Conservation (phyloP, 1,284 basidiomycete species). For the Ustilago nuda region DNA sequence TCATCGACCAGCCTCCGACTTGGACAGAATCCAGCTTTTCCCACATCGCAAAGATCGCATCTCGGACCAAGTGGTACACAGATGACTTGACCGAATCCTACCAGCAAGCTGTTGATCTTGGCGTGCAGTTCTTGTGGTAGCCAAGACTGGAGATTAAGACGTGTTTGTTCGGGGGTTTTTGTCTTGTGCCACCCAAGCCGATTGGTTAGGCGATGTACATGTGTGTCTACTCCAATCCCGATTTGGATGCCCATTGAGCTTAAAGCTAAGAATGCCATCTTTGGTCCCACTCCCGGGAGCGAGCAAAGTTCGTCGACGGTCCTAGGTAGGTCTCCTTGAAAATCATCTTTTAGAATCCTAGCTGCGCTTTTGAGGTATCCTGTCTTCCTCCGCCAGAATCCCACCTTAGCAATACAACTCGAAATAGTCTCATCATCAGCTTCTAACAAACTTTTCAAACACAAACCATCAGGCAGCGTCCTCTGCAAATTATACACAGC, state of each 20-base stretch:
- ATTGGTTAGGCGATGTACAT: constrained; percentile 95
- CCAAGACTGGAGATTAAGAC: constrained; percentile 64
- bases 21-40: constrained; percentile 52
- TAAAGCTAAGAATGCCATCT: constrained; percentile 73
- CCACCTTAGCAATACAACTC: constrained; percentile 85
- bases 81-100: constrained; percentile 77
- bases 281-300: constrained; percentile 68
- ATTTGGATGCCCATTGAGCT: constrained; percentile 88
- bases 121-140: constrained; percentile 57
- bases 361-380: constrained; percentile 66
- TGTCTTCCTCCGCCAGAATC: constrained; percentile 91
- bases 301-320: constrained; percentile 61
- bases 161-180: constrained; percentile 85
- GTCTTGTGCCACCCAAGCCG: constrained; percentile 92
- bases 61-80: constrained; percentile 85
- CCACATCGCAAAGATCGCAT: constrained; percentile 74
- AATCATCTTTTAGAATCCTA: constrained; percentile 44
- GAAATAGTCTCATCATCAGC: constrained; percentile 78
- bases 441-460: constrained; percentile 78
- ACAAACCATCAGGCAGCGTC: constrained; percentile 81
- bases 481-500: constrained; percentile 82
- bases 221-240: constrained; percentile 96
- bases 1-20: constrained; percentile 51
- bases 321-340: constrained; percentile 57
- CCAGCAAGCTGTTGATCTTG: constrained; percentile 64